These are phyloP conservation scores for Puccinellia tenuiflora DNA, from an alignment of 176 grass and related monocot species.

Conservation along the genomic window DNA sequence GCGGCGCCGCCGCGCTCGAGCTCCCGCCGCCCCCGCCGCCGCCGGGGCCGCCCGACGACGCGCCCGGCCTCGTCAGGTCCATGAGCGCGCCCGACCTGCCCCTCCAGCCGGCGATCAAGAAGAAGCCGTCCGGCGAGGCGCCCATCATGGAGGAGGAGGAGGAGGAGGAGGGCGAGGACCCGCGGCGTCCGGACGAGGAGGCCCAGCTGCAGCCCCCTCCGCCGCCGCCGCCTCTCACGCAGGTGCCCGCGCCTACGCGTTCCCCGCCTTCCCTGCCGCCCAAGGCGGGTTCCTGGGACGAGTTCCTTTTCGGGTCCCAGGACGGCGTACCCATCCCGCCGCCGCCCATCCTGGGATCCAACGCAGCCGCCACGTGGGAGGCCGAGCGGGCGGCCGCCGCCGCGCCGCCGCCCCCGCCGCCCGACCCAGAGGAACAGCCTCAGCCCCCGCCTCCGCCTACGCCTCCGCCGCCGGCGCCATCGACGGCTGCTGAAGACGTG, in stretches of 20 bases:
- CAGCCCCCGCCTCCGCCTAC: not conserved
- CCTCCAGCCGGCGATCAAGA: conserved; percentile 5
- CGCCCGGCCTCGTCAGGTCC: conserved; percentile 31
- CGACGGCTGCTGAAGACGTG: conserved; percentile 14
- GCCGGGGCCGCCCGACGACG: not conserved
- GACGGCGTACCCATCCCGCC: conserved; percentile 28
- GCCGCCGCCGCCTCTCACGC: not conserved
- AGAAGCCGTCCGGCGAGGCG: conserved; percentile 41
- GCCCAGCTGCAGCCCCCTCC: not conserved
- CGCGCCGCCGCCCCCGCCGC: not conserved
- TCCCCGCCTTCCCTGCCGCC: conserved; percentile 22
- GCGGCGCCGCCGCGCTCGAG: not conserved
- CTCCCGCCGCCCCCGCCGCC: conserved; percentile 37
- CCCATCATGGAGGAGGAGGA: conserved; percentile 36
- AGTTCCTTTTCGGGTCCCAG: conserved; percentile 24
- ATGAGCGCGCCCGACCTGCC: conserved; percentile 49
- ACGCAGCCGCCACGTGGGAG: not conserved
- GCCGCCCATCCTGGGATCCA: conserved; percentile 33
- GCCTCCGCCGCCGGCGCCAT: not conserved
- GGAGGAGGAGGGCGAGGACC: not conserved
- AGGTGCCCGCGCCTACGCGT: conserved; percentile 10
- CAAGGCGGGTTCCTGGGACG: not conserved
- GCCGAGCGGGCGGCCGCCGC: conserved; percentile 16
- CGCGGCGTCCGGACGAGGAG: conserved; percentile 9
- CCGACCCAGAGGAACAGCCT: not conserved